Base-by-base conservation (phyloP, 108 stramenopile species). In the Nitzschia putrida region DNA sequence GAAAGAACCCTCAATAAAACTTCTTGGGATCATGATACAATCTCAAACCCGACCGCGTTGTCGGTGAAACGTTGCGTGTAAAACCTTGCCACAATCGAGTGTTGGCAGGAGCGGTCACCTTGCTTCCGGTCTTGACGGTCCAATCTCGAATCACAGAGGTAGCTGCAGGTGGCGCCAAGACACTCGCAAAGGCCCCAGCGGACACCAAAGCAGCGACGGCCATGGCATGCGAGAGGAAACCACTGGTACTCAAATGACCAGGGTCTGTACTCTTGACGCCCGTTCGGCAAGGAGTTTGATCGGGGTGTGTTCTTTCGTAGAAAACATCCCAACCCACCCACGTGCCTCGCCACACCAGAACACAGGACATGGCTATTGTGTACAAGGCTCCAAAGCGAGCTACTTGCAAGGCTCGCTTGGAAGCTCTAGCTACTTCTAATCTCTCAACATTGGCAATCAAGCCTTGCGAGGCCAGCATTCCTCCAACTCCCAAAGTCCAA, bases 121-220 rank as follows among this genome's bases (percentile, higher is more conserved):
- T 66, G 16, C 22, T 41, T 39, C 64, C 60, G 11, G 77, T 43
- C 14, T 73, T 45, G 49, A 80, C 49, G 18, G 68, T 37, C 24
- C 53, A 65, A 64, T 88, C 87, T 57, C 64, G 51, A 24, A 84
- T 53, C 42, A 86, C 64, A 20, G 78, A 65, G 23, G 71, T 72
- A 20, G 81, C 78, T 0, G 88, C 88, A 24, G 88, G 88, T 10
- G 88, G 88, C 38, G 82, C 88, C 73, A 89, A 63, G 54, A 87
- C 84, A 39, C 68, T 70, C 0, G 80, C 77, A 72, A 85, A 85
- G 12, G 79, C 58, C 18, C 88, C 88, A 45, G 69, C 67, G 24
- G 25, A 49, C 55, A 85, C 47, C 38, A 89, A 57, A 3, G 71
- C 73, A 6, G 54, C 40, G 14, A 75, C 61, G 37, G 85, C 86